These are phyloP conservation scores for Botrytis byssoidea DNA, from an alignment of 2,329 filamentous ascomycete species.

Conservation along the genomic window DNA sequence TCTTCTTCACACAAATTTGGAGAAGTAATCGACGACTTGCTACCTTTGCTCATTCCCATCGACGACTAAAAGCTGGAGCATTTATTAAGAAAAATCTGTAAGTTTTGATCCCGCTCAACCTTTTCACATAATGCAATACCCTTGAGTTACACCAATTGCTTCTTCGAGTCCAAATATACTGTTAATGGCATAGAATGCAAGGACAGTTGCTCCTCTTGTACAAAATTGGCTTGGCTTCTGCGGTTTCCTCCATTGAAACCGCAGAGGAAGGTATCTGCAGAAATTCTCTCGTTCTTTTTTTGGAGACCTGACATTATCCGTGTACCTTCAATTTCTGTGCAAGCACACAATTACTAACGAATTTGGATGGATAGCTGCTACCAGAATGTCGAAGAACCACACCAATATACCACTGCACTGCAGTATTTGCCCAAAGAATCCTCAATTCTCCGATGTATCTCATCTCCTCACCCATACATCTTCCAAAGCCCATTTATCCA, in stretches of 20 bases:
- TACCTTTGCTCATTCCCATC: constrained; percentile 35
- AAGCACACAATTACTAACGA: constrained; percentile 18
- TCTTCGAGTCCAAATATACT: neutral
- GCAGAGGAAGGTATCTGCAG: neutral
- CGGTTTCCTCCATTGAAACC: neutral
- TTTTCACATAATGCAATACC: neutral
- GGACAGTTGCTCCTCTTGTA: neutral
- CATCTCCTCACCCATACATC: constrained; percentile 89
- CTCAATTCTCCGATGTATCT: constrained; percentile 83
- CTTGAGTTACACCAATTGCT: neutral
- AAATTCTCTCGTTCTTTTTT: neutral
- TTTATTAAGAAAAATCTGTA: constrained; percentile 14
- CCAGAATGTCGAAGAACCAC: constrained; percentile 32
- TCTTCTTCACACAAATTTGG: constrained; percentile 20
- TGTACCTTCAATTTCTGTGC: neutral
- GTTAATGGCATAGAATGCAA: neutral
- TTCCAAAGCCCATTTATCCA: constrained; percentile 87
- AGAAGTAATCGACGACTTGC: constrained; percentile 30
- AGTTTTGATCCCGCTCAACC: neutral
- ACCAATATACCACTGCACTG: constrained; percentile 67
- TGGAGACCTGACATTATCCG: neutral
- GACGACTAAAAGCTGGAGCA: constrained; percentile 11
- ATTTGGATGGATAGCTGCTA: constrained; percentile 12
- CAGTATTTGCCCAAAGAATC: constrained; percentile 76
- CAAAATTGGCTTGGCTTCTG: neutral